Base-by-base conservation (phyloP, 495 filamentous ascomycete species). In the Apiosordaria backusii region DNA sequence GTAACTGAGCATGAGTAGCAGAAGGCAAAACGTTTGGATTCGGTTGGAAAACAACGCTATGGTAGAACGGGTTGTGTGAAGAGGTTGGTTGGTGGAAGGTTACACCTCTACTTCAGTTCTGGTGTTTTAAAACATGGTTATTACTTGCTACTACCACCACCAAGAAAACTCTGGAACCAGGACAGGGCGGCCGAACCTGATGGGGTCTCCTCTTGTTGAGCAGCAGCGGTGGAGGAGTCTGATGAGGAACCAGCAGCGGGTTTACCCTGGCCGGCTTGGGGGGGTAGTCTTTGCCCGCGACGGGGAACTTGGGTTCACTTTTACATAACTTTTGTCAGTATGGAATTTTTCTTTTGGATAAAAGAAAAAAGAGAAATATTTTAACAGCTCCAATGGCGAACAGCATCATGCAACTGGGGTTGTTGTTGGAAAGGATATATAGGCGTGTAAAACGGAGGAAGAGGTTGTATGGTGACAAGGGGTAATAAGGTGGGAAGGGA, bases 271-370 rank as follows among this genome's bases (percentile, higher is more conserved):
- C 59, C 81, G 27, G 78, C 81, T 27, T 83, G 82, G 70, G 87
- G 88, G 88, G 87, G 68, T 89, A 90, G 64, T 76, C 66, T 75
- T 85, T 85, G n/a, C 87, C 87, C 22, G 83, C 79, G 54, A 78
- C 77, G 50, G 79, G 82, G 16, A 87, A 81, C 75, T 82, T 83
- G 50, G 87, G 87, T 50, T 79, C 74, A 68, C 35, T 45, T 45
- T 45, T 45, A 0, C 9, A 7, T n/a, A n/a, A n/a, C n/a, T n/a
- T n/a, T n/a, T n/a, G n/a, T n/a, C n/a, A n/a, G n/a, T n/a, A n/a
- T n/a, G n/a, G n/a, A n/a, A n/a, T n/a, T n/a, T n/a, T n/a, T n/a
- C n/a, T n/a, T n/a, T n/a, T n/a, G n/a, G n/a, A n/a, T n/a, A n/a
- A n/a, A n/a, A n/a, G n/a, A n/a, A n/a, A n/a, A n/a, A n/a, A n/a